These are phyloP conservation scores for Annulohypoxylon truncatum DNA, from an alignment of 2,329 filamentous ascomycete genomes.

Conservation along the genomic window DNA sequence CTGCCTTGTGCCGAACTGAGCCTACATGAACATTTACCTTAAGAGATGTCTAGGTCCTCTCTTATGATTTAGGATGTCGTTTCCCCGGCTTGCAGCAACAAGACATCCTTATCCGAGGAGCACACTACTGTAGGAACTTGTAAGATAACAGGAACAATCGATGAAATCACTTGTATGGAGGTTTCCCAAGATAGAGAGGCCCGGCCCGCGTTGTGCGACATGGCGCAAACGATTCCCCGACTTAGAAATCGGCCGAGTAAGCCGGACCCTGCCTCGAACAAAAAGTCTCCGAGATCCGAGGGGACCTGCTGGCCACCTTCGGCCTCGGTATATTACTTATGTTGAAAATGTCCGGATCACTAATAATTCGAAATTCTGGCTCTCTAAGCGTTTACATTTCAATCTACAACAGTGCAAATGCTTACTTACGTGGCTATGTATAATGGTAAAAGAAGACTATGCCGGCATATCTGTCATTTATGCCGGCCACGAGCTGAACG, in stretches of 20 bases:
- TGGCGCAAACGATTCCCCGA: not conserved
- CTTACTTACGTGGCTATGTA: not conserved
- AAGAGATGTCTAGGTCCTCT: too few species aligned
- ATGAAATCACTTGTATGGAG: not conserved
- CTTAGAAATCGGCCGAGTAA: not conserved
- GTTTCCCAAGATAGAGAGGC: conserved; percentile 8
- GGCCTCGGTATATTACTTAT: not conserved
- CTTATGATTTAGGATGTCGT: too few species aligned
- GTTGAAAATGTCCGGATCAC: not conserved
- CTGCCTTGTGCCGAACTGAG: too few species aligned
- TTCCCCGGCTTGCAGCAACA: too few species aligned
- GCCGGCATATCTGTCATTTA: not conserved
- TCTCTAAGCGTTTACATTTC: not conserved
- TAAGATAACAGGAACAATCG: not conserved
- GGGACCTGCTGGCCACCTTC: not conserved
- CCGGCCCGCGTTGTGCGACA: not conserved
- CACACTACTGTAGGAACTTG: not conserved
- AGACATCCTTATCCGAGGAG: too few species aligned
- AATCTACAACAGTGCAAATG: not conserved
- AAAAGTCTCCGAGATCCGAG: conserved; percentile 16
- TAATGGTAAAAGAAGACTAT: not conserved
- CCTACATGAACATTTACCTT: too few species aligned
- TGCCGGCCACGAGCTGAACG: not conserved
- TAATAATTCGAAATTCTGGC: not conserved
- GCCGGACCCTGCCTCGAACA: not conserved